Evolutionary conservation across 257 asterid species (phyloP), one percentile per base, ranked within the genome.

Genomic region (Petunia secreta): DNA sequence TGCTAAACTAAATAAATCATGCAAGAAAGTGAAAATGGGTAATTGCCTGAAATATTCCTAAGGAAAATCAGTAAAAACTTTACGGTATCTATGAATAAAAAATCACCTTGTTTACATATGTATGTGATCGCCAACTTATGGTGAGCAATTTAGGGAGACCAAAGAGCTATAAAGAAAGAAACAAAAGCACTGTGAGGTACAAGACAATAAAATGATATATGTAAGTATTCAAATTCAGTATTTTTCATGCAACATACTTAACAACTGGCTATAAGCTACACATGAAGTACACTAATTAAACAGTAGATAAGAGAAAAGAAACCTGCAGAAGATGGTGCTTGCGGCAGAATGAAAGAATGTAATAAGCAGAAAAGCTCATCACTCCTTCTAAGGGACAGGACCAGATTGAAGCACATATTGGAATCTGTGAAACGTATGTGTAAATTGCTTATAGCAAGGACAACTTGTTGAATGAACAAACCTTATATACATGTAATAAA

Each of bases 391-490:
- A 85, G 71, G 97, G 86, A 84, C 97, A 94, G 1, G 94, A 90
- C 98, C 98, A 94, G 68, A 94, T 94, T 68, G 98, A 94, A 89
- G 89, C 98, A 81, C 98, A 94, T 25, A 94, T 85, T 3, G 97
- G 98, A 80, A 90, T 84, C 97, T 94, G 69, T 11, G 38, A n/a
- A 85, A 62, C 40, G 8, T 59, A 46, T 6, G 52, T 9, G 10
- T 46, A 46, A 46, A 46, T 46, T 46, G 52, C 52, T 46, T 46
- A 25, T 25, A 46, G 10, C 6, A 46, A 46, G 52, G 52, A 46
- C 52, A 46, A 46, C 25, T 46, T 48, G 54, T 8, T 48, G 54
- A 48, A 13, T 14, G 9, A 46, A 25, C 25, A 25, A 25, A 25
- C 25, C 25, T 25, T 25, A 25, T 25, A 25, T 25, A 25, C 25